Base-by-base conservation (phyloP, 1,284 basidiomycete genomes). In the Naganishia sp. region DNA sequence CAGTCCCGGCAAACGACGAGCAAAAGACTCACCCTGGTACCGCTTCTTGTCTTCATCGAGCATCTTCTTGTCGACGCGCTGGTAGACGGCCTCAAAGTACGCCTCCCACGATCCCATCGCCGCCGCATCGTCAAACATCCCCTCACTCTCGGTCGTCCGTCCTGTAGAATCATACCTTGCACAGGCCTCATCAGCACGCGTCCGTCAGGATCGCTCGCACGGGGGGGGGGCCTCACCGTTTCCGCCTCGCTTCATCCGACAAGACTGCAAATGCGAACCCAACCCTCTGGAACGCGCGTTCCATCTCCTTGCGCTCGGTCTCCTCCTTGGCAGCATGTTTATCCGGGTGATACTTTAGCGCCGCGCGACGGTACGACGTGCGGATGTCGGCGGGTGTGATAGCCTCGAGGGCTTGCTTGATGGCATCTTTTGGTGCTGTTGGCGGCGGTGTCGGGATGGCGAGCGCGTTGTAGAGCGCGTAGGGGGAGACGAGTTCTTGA, bases 261-360 rank as follows among this genome's bases (percentile, higher is more conserved):
- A 96, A 82, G 0, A 97, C 87, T 0, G 90, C 83, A 78, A 94
- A 97, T 16, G 94, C 90, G 74, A 94, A 95, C 0, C 93, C 90
- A 70, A 96, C 84, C 75, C 90, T 88, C 74, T 94, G 92, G 75
- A 96, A 97, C 77, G 88, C 87, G 69, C 80, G 81, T 13, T 84
- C 85, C 70, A 88, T 86, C 70, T 84, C 83, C 49, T 85, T 84
- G 75, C 87, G 87, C 31, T 84, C 72, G 43, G 81, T 81, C n/a
- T 86, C 85, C 63, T 77, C 81, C 65, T 88, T 85, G 15, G 81
- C 80, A 43, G 86, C 80, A 74, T 92, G 91, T 76, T 94, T 94
- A 81, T 95, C 92, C 5, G 94, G 94, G 75, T 96, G 94, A 76
- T 87, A 86, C 61, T 84, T 74, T 25, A 97, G 86, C 3, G 94